Conservation (phyloP, 805 yeast species). For the Ascoidea rubescens region DNA sequence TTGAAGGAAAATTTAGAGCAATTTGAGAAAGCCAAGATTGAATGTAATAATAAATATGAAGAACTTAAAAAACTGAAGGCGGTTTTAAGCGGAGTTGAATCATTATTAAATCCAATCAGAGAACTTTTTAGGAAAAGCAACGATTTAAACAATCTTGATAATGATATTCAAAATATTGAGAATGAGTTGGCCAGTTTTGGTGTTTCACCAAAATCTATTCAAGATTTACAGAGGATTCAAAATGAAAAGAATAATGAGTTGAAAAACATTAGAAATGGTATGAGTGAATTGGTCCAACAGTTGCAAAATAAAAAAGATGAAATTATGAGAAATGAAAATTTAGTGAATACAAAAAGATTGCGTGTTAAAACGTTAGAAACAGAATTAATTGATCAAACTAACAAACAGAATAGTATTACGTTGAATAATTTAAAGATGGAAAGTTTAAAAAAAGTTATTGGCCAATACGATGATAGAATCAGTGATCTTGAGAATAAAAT, state of each 20-base stretch:
- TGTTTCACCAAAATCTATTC: conserved; percentile 21
- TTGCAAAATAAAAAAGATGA: conserved; percentile 32
- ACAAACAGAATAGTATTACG: conserved; percentile 23
- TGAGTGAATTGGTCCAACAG: conserved; percentile 22
- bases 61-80: conserved; percentile 18
- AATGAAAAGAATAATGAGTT: conserved; percentile 23
- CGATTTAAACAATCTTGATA: conserved; percentile 17
- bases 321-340: conserved; percentile 29
- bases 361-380: conserved; percentile 38
- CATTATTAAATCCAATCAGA: conserved; percentile 15
- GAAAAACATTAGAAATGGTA: conserved; percentile 23
- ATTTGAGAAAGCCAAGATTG: conserved; percentile 12
- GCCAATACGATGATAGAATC: conserved; percentile 1
- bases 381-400: conserved; percentile 31
- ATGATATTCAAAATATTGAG: conserved; percentile 16
- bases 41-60: conserved; percentile 20
- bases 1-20: conserved; percentile 10
- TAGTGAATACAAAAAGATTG: conserved; percentile 38
- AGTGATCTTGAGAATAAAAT: conserved; percentile 1
- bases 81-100: conserved; percentile 23
- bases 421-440: conserved; percentile 20
- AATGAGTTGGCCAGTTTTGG: conserved; percentile 27
- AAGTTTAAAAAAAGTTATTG: conserved; percentile 11
- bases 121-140: conserved; percentile 21
- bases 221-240: conserved; percentile 32